Percentiles rank a stretch among this genome's conserved stretches.
phyloP scores from a whole-genome alignment of 2,329 filamentous ascomycete species.

The Aspergillus cejpii region DNA sequence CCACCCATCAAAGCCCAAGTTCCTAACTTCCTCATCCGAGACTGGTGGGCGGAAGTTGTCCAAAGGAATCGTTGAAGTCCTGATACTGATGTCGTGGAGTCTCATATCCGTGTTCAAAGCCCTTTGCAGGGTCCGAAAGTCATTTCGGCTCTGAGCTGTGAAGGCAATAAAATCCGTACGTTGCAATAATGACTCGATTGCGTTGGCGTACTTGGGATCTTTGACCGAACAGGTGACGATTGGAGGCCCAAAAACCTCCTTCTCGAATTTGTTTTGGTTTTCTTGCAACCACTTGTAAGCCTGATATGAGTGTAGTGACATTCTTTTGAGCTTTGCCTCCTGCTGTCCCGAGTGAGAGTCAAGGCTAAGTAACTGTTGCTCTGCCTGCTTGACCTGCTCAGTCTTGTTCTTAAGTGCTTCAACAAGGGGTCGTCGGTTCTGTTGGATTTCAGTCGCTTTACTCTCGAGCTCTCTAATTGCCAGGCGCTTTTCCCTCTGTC shows the following conservation, averaged over 20 bases:
- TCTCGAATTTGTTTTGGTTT: slow-evolving; percentile 63
- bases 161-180: slow-evolving; percentile 54
- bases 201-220: slow-evolving; percentile 59
- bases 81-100: slow-evolving; percentile 65
- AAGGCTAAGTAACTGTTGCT: slow-evolving; percentile 52
- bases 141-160: slow-evolving; percentile 66
- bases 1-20: slow-evolving; percentile 68
- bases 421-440: slow-evolving; percentile 28
- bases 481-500: slow-evolving; percentile 52
- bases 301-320: slow-evolving; percentile 57
- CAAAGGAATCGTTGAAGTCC: slow-evolving; percentile 53
- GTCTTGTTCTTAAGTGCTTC: slow-evolving; percentile 33
- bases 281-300: slow-evolving; percentile 79
- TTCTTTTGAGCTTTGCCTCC: slow-evolving; percentile 55
- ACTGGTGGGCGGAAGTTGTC: slow-evolving; percentile 52
- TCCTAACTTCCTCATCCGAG: slow-evolving; percentile 48
- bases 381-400: slow-evolving; percentile 35
- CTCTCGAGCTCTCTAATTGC: slow-evolving; percentile 31
- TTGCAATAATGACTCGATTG: slow-evolving; percentile 53
- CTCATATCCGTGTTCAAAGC: slow-evolving; percentile 58
- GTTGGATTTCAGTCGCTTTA: slow-evolving; percentile 40
- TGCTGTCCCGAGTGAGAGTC: slow-evolving; percentile 71
- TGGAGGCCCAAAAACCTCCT: slow-evolving; percentile 72
- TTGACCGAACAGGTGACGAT: slow-evolving; percentile 74
- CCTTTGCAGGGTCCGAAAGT: slow-evolving; percentile 66